Evolutionary conservation across 768 basidiomycete genomes (phyloP).

Genomic region (Agaricus sinodeliciosus): DNA sequence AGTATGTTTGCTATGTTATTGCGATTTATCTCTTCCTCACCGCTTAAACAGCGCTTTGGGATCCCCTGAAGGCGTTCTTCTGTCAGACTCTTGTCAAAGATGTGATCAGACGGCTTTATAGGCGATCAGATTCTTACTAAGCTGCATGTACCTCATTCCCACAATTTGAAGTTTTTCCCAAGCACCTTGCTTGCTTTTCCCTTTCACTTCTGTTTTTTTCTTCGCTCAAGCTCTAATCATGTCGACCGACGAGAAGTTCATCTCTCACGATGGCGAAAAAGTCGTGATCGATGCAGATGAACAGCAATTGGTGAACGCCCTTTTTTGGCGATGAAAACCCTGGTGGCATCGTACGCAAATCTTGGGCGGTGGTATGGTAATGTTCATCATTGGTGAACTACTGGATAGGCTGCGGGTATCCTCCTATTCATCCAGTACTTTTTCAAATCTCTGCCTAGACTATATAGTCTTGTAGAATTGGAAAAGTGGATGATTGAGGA

Average conservation of each 20-base stretch:
- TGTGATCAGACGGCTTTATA: not conserved
- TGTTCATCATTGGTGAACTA: constrained; percentile 59
- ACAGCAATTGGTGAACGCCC: constrained; percentile 37
- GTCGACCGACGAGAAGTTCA: constrained; percentile 19
- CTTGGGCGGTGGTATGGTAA: constrained; percentile 55
- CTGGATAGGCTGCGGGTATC: constrained; percentile 93
- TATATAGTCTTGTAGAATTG: constrained; percentile 17
- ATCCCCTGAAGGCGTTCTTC: constrained; percentile 14
- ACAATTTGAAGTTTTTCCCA: not conserved
- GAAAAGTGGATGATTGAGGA: constrained; percentile 38
- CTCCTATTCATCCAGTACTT: constrained; percentile 24
- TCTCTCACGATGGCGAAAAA: constrained; percentile 21
- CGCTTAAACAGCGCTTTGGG: constrained; percentile 22
- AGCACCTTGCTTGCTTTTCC: constrained; percentile 3
- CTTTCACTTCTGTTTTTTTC: not conserved
- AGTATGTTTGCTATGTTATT: constrained; percentile 33
- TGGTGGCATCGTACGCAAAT: constrained; percentile 16
- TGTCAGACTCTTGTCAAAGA: not conserved
- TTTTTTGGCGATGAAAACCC: constrained; percentile 23
- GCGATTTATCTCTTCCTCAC: not conserved
- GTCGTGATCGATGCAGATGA: constrained; percentile 31
- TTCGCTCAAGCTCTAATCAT: constrained; percentile 1
- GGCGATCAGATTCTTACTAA: constrained; percentile 10
- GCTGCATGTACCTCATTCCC: constrained; percentile 5
- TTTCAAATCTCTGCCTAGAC: constrained; percentile 16